A percentile compares a stretch with the other conserved stretches of the same genome.
These are phyloP conservation scores for Protomyces inundatus DNA, from an alignment of 1,139 yeast species.

Conservation along the genomic window DNA sequence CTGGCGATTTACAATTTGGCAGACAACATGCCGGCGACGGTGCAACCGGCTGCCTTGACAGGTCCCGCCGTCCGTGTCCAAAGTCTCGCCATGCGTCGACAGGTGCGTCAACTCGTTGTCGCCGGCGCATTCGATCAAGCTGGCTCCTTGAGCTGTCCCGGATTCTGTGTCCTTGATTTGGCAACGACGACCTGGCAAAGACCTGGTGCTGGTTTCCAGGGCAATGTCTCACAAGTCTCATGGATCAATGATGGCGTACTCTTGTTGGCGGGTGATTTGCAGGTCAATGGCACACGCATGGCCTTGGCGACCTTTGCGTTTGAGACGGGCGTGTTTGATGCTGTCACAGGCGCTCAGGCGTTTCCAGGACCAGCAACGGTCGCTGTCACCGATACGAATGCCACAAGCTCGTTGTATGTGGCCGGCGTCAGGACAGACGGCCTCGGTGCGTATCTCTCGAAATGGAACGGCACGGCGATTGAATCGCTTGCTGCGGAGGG, in stretches of 20 bases:
- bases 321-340: constrained; percentile 37
- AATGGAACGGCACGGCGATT: constrained; percentile 37
- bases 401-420: constrained; percentile 49
- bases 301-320: constrained; percentile 54
- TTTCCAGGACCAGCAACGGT: constrained; percentile 46
- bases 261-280: constrained; percentile 60
- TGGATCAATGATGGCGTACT: constrained; percentile 51
- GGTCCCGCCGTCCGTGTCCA: constrained; percentile 45
- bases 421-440: constrained; percentile 46
- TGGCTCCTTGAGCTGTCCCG: constrained; percentile 55
- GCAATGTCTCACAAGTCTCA: constrained; percentile 52
- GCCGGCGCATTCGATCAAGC: constrained; percentile 71
- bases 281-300: constrained; percentile 42
- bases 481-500: constrained; percentile 38
- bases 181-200: constrained; percentile 53
- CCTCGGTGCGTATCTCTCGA: constrained; percentile 36
- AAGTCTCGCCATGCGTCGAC: constrained; percentile 52
- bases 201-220: constrained; percentile 46
- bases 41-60: constrained; percentile 47
- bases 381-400: constrained; percentile 50
- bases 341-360: constrained; percentile 33
- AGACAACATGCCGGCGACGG: constrained; percentile 41
- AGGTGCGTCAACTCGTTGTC: constrained; percentile 52
- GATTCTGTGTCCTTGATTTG: constrained; percentile 65
- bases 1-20: constrained; percentile 51